Evolutionary conservation across 2,329 filamentous ascomycete species (phyloP).

Genomic region (Fusarium nisikadoi): DNA sequence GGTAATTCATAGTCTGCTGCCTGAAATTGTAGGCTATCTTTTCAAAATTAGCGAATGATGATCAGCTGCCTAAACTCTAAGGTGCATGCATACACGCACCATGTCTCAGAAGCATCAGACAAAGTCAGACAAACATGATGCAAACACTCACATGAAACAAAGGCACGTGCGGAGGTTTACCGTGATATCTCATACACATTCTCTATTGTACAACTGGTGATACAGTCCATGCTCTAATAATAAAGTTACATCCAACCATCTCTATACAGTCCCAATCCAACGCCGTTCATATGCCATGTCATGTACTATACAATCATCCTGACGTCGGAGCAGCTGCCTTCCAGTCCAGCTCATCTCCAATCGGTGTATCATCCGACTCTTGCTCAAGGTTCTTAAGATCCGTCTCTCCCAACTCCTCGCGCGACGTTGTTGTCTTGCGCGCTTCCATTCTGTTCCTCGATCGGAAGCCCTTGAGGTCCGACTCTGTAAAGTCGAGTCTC

Average conservation of each 20-base stretch:
- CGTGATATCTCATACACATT: neutral
- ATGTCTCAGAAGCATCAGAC: slow-evolving; percentile 1
- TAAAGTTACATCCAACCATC: slow-evolving; percentile 25
- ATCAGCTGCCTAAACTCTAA: neutral
- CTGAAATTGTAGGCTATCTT: neutral
- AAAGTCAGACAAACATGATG: neutral
- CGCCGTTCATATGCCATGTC: neutral
- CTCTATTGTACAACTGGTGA: slow-evolving; percentile 27
- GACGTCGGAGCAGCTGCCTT: slow-evolving; percentile 2
- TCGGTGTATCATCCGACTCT: slow-evolving; percentile 29
- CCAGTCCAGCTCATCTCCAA: slow-evolving; percentile 26
- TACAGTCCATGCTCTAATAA: slow-evolving; percentile 23
- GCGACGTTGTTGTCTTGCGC: slow-evolving; percentile 13
- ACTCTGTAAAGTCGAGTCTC: slow-evolving; percentile 62
- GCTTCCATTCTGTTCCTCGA: slow-evolving; percentile 38
- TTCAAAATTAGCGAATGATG: neutral
- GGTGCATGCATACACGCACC: too few relatives aligned
- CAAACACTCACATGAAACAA: slow-evolving; percentile 1
- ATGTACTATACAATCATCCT: slow-evolving; percentile 20
- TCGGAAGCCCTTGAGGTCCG: slow-evolving; percentile 46
- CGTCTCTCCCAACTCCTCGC: slow-evolving; percentile 25
- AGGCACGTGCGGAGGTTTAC: neutral
- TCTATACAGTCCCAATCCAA: neutral
- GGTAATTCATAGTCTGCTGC: neutral
- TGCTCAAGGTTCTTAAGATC: slow-evolving; percentile 26